Conservation (phyloP, 345 rosid species). For the Brassica napus region Da-Ae NC_063450.1:51389501-51390000, state of each 20-base stretch:
- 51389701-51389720: constrained; percentile 50
- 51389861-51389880: constrained; percentile 59
- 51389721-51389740: constrained; percentile 61
- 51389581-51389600: constrained; percentile 73
- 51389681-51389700: constrained; percentile 24
- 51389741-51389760: constrained; percentile 60
- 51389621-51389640: constrained; percentile 66
- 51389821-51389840: constrained; percentile 67
- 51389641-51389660: constrained; percentile 68
- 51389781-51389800: constrained; percentile 57
- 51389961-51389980: constrained; percentile 62
- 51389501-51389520: constrained; percentile 62
- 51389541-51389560: constrained; percentile 79
- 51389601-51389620: constrained; percentile 59
- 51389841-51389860: constrained; percentile 64
- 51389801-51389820: constrained; percentile 62
- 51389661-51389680: constrained; percentile 59
- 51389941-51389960: constrained; percentile 50
- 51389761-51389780: constrained; percentile 61
- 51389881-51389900: constrained; percentile 74
- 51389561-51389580: constrained; percentile 83
- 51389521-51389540: constrained; percentile 57
- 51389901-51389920: constrained; percentile 72
- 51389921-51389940: constrained; percentile 58
- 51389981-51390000: constrained; percentile 89